Conservation (phyloP, 768 basidiomycete species). For the Tulasnella sp. region DNA sequence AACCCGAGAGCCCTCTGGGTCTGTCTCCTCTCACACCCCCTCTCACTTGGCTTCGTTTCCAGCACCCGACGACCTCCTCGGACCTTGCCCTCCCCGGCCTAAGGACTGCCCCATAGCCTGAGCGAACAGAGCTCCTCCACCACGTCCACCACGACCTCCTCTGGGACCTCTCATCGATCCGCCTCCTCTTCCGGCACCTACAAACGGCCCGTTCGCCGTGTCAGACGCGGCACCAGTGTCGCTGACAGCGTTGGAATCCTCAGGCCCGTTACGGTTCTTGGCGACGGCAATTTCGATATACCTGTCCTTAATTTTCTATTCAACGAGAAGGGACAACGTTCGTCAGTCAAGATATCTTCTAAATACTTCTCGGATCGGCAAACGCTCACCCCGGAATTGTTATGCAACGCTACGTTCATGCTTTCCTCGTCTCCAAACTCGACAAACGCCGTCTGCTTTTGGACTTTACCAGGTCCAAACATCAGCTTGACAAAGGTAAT, state of each 20-base stretch:
- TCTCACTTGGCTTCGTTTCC: not conserved
- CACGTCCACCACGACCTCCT: constrained; percentile 35
- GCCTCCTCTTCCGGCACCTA: constrained; percentile 32
- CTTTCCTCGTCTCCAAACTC: constrained; percentile 84
- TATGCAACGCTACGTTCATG: constrained; percentile 71
- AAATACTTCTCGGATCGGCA: not conserved
- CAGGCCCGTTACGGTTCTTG: constrained; percentile 34
- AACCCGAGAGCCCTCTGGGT: not conserved
- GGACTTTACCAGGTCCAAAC: constrained; percentile 15
- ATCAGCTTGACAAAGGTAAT: constrained; percentile 62
- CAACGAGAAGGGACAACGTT: constrained; percentile 11
- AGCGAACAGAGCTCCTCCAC: constrained; percentile 21
- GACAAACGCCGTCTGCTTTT: constrained; percentile 59
- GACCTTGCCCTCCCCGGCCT: not conserved
- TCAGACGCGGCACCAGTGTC: not conserved
- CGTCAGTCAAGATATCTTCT: constrained; percentile 14
- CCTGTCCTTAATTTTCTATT: constrained; percentile 57
- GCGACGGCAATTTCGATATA: constrained; percentile 61
- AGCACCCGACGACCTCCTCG: not conserved
- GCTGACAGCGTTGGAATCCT: not conserved
- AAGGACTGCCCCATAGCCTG: not conserved
- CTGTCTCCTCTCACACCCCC: no score
- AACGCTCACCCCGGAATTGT: constrained; percentile 55
- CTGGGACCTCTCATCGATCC: constrained; percentile 34
- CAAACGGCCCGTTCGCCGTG: constrained; percentile 8